Base-by-base conservation (phyloP, 345 rosid species). In the Euclidium syriacum region DNA sequence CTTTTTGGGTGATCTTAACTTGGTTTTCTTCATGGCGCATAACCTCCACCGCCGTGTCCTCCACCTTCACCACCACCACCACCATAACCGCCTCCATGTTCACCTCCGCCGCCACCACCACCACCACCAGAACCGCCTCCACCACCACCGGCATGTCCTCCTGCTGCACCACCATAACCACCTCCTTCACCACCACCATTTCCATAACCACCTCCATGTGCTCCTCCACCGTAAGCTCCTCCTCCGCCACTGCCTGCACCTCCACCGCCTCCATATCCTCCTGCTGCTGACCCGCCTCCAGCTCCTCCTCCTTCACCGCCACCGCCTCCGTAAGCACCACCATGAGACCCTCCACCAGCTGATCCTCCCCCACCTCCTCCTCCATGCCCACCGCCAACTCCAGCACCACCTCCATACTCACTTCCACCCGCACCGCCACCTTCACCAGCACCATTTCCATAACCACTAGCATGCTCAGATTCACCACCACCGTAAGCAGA, bases 11-110 rank as follows among this genome's bases (percentile, higher is more conserved):
- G 1, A 39, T 55, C 4, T 38, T 48, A 23, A 36, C 20, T 63
- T 63, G 47, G 47, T 32, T 63, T n/a, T 39, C 63, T 30, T 70
- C 54, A 74, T 34, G 83, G 83, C 7, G 58, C 69, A 52, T 80
- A 72, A 17, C 59, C 60, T 20, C 75, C 75, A 56, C 78, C 75
- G 3, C 83, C 83, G 22, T 72, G 73, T 0, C 77, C 80, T 18
- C 75, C 65, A 0, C 67, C 73, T 14, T 67, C 44, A 58, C 71
- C 71, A 34, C 71, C 66, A 14, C 75, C 75, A 10, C 70, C 70
- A 1, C 66, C 79, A 14, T 34, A 46, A 8, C 43, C 71, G 3
- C 58, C 68, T 18, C 71, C 64, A 32, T 7, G 39, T 32, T 27
- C 74, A 12, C 74, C 52, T 17, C 69, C 46, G n/a, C n/a, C n/a